Evolutionary conservation across 2,329 filamentous ascomycete species (phyloP).

Genomic region (Onygenales sp.): DNA sequence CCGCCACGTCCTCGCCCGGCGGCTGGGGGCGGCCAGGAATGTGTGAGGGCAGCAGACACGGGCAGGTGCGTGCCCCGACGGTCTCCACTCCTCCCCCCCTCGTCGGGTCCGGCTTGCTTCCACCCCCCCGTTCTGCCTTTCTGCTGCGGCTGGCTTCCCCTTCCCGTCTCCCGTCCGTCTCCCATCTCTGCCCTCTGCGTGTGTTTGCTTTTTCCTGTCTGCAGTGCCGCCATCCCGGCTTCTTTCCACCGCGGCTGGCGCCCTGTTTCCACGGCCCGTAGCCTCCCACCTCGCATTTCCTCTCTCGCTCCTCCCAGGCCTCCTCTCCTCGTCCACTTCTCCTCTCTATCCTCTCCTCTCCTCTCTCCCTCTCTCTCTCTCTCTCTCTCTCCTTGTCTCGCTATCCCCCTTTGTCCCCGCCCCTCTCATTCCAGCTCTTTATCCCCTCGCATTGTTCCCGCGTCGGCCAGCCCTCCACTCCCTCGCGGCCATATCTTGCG

Average conservation of each 20-base stretch:
- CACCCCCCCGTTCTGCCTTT: slow-evolving; percentile 7
- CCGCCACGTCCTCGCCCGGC: neutral
- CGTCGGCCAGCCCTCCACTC: too few relatives aligned
- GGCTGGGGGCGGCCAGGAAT: neutral
- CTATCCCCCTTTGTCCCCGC: too few relatives aligned
- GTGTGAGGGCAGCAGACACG: neutral
- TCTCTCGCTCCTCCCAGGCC: slow-evolving; percentile 5
- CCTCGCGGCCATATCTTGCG: neutral
- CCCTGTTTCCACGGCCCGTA: slow-evolving; percentile 9
- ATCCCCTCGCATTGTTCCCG: neutral
- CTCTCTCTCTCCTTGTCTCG: neutral
- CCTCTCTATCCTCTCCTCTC: slow-evolving; percentile 38
- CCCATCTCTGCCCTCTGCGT: slow-evolving; percentile 1
- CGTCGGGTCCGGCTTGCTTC: slow-evolving; percentile 2
- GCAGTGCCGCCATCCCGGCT: too few relatives aligned
- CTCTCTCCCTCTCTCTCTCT: slow-evolving; percentile 3
- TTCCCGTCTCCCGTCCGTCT: neutral
- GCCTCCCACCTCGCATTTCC: slow-evolving; percentile 35
- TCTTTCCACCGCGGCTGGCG: too few relatives aligned
- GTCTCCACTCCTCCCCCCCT: neutral
- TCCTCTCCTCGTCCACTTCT: slow-evolving; percentile 47
- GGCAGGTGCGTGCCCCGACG: neutral
- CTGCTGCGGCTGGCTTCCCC: neutral
- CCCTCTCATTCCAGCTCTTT: neutral
- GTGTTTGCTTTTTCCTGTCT: neutral